phyloP scores from a whole-genome alignment of 768 basidiomycete species.

The Dacryopinax primogenitus region DNA sequence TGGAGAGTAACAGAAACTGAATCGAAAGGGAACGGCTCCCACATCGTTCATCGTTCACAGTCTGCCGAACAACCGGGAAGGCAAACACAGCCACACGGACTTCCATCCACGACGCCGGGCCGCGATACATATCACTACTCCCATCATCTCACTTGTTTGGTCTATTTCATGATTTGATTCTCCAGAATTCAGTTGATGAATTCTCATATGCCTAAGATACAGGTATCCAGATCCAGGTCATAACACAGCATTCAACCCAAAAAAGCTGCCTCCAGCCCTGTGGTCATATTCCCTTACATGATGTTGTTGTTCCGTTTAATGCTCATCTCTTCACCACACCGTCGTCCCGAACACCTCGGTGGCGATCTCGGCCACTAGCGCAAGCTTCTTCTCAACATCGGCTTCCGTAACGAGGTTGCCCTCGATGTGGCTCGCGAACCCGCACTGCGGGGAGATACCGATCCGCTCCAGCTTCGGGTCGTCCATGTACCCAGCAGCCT shows the following conservation, averaged over 20 bases:
- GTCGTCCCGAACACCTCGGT: constrained; percentile 15
- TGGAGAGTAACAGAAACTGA: too few relatives aligned
- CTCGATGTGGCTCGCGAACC: constrained; percentile 47
- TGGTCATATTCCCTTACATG: too few relatives aligned
- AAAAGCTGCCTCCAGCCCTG: not conserved
- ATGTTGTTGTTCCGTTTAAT: too few relatives aligned
- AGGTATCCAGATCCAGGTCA: not conserved
- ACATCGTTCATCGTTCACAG: too few relatives aligned
- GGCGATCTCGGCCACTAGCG: constrained; percentile 34
- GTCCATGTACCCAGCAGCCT: constrained; percentile 41
- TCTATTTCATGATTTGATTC: not conserved
- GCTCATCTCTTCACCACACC: not conserved
- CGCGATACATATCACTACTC: too few relatives aligned
- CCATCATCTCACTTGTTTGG: too few relatives aligned
- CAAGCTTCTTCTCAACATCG: constrained; percentile 40
- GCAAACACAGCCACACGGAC: too few relatives aligned
- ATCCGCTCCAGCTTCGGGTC: constrained; percentile 35
- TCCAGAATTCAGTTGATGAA: constrained; percentile 8
- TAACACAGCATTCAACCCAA: not conserved
- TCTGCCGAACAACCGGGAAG: too few relatives aligned
- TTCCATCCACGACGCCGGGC: too few relatives aligned
- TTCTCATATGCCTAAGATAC: constrained; percentile 9
- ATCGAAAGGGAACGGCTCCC: too few relatives aligned
- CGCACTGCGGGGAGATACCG: constrained; percentile 49
- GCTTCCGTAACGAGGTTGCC: constrained; percentile 39